phyloP scores from a whole-genome alignment of 1,284 basidiomycete species.

The Taiwanofungus camphoratus region DNA sequence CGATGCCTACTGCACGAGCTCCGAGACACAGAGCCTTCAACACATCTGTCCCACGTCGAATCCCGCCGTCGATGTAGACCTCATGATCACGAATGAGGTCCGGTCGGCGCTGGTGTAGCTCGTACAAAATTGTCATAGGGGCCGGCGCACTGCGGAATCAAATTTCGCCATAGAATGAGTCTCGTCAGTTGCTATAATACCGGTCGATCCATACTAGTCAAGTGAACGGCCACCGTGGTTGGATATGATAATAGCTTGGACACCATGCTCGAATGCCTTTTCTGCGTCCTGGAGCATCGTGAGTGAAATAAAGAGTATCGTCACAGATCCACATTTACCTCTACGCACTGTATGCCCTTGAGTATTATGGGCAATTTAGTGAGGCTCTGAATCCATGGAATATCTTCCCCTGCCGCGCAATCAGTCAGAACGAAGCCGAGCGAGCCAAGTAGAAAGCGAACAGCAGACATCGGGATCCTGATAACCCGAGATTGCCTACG shows the following conservation, averaged over 20 bases:
- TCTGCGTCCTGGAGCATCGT: conserved; percentile 75
- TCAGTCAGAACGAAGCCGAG: neutral
- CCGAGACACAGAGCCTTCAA: conserved; percentile 71
- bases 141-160: conserved; percentile 50
- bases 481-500: conserved; percentile 32
- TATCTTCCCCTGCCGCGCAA: conserved; percentile 26
- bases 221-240: conserved; percentile 90
- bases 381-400: conserved; percentile 71
- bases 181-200: neutral
- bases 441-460: too few species aligned
- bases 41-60: conserved; percentile 64
- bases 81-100: conserved; percentile 67
- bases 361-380: conserved; percentile 80
- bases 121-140: conserved; percentile 71
- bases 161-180: too few species aligned
- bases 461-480: conserved; percentile 57
- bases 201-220: conserved; percentile 51
- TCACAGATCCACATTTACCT: conserved; percentile 34
- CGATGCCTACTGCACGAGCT: conserved; percentile 54
- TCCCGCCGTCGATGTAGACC: conserved; percentile 71
- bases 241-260: conserved; percentile 81
- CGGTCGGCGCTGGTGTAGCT: conserved; percentile 67
- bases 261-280: conserved; percentile 78
- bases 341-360: conserved; percentile 80
- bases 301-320: neutral